A percentile compares a stretch with the other conserved stretches of the same genome.
These are phyloP conservation scores for Lignosus rhinocerotis DNA, from an alignment of 1,284 basidiomycete genomes.

Conservation along the genomic window DNA sequence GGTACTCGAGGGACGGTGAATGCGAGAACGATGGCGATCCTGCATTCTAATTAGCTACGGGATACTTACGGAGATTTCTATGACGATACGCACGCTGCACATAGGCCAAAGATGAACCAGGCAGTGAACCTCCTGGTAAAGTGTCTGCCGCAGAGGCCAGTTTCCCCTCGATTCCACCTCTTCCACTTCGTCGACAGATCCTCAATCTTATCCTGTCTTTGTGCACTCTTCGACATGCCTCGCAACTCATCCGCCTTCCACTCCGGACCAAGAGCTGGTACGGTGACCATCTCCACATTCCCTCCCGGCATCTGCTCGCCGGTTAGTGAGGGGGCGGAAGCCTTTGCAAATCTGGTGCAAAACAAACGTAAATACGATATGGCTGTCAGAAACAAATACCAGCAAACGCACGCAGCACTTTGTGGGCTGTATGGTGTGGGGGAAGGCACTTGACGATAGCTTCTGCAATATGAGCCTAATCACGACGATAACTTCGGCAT, in stretches of 20 bases:
- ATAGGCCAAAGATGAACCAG: conserved; percentile 64
- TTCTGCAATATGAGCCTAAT: conserved; percentile 25
- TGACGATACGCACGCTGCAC: conserved; percentile 56
- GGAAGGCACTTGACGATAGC: conserved; percentile 56
- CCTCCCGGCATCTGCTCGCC: conserved; percentile 38
- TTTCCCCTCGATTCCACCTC: conserved; percentile 32
- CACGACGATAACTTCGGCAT: conserved; percentile 4
- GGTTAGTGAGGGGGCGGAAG: conserved; percentile 30
- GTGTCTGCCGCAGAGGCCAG: conserved; percentile 67
- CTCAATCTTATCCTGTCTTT: conserved; percentile 59
- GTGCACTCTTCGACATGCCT: conserved; percentile 70
- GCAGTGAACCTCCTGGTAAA: conserved; percentile 72
- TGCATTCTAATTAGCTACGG: conserved; percentile 34
- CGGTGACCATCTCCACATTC: conserved; percentile 81
- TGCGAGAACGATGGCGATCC: conserved; percentile 67
- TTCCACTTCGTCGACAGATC: conserved; percentile 45
- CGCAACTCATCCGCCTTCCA: conserved; percentile 80
- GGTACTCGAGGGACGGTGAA: conserved; percentile 84
- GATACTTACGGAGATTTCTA: neutral
- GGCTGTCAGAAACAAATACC: neutral
- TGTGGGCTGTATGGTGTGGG: conserved; percentile 25
- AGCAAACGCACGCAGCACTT: conserved; percentile 9
- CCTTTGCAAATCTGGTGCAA: conserved; percentile 29
- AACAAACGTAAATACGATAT: conserved; percentile 1
- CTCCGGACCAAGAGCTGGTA: conserved; percentile 84